Evolutionary conservation across 2,329 filamentous ascomycete genomes (phyloP), one percentile per base, ranked within the genome.

Genomic region (Exophiala sideris): DNA sequence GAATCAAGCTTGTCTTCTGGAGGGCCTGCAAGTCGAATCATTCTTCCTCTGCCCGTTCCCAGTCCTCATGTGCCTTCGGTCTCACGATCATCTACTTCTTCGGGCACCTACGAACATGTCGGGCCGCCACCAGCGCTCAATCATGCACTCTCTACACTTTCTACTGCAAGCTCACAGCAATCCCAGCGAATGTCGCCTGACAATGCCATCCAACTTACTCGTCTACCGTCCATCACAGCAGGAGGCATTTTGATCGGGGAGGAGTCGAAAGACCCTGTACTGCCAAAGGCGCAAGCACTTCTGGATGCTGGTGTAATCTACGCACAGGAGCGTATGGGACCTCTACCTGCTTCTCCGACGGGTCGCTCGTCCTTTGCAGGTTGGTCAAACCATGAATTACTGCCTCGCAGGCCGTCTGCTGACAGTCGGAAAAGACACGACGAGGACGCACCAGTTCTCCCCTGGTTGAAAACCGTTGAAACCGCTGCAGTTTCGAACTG

Each of bases 171-270:
- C 32, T 20, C 54, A 10, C 47, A 42, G 18, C 39, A 42, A 10
- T 50, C 50, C 35, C 56, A 57, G 32, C 53, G 56, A 14, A 46
- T 57, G 14, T 62, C 59, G 11, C 54, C 57, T 2, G 59, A 62
- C 24, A 29, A 29, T 18, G 44, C 50, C 12, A 50, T 21, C 18
- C 16, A 49, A n/a, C 29, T 46, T 5, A 54, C 50, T n/a, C 57
- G 59, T n/a, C 35, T 62, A 20, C 59, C 59, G 12, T 62, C 59
- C 7, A 62, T 62, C 41, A 62, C 59, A n/a, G 38, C 57, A 6
- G 56, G 51, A 33, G 59, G 59, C 14, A 45, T 54, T 21, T 41
- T 62, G 38, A 58, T 62, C 18, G 59, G 59, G 38, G 39, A 49
- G 10, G 53, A 50, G 16, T 12, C 16, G 4, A 33, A 21, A 32